These are phyloP conservation scores for Mycena latifolia DNA, from an alignment of 768 basidiomycete species.

Conservation along the genomic window DNA sequence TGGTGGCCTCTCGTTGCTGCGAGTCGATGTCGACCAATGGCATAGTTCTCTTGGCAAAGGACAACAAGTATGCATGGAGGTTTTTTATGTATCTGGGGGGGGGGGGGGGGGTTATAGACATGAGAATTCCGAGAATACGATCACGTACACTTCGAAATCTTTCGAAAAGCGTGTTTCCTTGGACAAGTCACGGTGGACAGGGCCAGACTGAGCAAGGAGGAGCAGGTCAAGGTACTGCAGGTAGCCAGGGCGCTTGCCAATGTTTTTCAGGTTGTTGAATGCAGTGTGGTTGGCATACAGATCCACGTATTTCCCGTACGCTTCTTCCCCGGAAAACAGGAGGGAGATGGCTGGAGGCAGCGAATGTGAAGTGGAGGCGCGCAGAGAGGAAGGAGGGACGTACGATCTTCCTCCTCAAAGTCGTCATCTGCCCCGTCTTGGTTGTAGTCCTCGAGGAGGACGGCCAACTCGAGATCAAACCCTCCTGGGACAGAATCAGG, in stretches of 20 bases:
- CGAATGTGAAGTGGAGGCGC: constrained; percentile 17
- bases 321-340: constrained; percentile 96
- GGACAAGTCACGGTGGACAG: constrained; percentile 76
- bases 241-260: constrained; percentile 88
- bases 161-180: constrained; percentile 76
- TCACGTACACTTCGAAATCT: constrained; percentile 82
- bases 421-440: constrained; percentile 79
- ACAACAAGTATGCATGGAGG: constrained; percentile 86
- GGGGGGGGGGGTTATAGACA: constrained; percentile 44
- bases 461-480: constrained; percentile 87
- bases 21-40: constrained; percentile 84
- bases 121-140: constrained; percentile 5
- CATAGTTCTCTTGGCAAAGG: constrained; percentile 86
- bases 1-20: constrained; percentile 72
- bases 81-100: constrained; percentile 80
- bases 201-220: constrained; percentile 69
- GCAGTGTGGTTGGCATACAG: constrained; percentile 89
- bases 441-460: constrained; percentile 82
- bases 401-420: constrained; percentile 89
- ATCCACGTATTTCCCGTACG: constrained; percentile 95
- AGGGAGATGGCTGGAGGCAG: constrained; percentile 74
- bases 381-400: constrained; percentile 48
- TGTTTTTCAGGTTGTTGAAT: constrained; percentile 90
- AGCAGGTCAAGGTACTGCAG: constrained; percentile 93
- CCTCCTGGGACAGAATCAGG: constrained; percentile 87